A percentile compares a stretch with the other conserved stretches of the same genome.
Conservation (phyloP, 352 stramenopile genomes). For the Phytophthora constricta region DNA sequence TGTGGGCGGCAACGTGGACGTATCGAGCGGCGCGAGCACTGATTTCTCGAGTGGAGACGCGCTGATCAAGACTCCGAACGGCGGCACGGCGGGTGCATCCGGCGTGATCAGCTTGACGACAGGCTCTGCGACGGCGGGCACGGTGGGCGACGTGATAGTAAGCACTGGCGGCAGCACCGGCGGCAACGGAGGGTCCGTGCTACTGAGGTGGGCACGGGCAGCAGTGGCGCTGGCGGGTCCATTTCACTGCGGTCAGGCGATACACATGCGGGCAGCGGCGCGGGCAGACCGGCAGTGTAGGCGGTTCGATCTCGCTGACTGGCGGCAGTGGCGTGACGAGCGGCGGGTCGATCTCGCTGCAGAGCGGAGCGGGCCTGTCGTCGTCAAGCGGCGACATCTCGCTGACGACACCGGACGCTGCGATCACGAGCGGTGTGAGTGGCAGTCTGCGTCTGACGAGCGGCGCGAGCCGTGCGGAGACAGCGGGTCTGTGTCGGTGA, state of each 20-base stretch:
- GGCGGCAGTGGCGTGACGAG: slow-evolving; percentile 5
- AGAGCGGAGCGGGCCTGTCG: slow-evolving; percentile 30
- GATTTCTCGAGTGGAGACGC: not conserved
- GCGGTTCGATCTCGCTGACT: slow-evolving; percentile 6
- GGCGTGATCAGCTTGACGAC: not conserved
- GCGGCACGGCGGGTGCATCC: slow-evolving; percentile 1
- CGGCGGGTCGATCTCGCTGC: not conserved
- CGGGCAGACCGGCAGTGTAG: slow-evolving; percentile 33
- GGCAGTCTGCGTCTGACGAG: slow-evolving; percentile 8
- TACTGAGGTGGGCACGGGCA: not conserved
- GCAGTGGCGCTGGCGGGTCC: not conserved
- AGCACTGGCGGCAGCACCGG: not conserved
- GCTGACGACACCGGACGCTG: slow-evolving; percentile 1
- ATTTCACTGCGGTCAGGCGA: not conserved
- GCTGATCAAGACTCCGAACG: slow-evolving; percentile 4
- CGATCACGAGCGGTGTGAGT: slow-evolving; percentile 9
- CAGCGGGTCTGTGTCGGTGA: slow-evolving; percentile 19
- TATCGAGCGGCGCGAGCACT: slow-evolving; percentile 25
- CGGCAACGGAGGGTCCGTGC: not conserved
- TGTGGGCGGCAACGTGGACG: slow-evolving; percentile 30
- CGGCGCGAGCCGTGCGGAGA: not conserved
- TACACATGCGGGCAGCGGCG: not conserved
- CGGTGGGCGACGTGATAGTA: not conserved
- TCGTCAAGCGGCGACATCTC: slow-evolving; percentile 21
- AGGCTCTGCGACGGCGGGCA: slow-evolving; percentile 23